phyloP scores from a whole-genome alignment of 352 stramenopile species.

The Globisporangium abappressorium region DNA sequence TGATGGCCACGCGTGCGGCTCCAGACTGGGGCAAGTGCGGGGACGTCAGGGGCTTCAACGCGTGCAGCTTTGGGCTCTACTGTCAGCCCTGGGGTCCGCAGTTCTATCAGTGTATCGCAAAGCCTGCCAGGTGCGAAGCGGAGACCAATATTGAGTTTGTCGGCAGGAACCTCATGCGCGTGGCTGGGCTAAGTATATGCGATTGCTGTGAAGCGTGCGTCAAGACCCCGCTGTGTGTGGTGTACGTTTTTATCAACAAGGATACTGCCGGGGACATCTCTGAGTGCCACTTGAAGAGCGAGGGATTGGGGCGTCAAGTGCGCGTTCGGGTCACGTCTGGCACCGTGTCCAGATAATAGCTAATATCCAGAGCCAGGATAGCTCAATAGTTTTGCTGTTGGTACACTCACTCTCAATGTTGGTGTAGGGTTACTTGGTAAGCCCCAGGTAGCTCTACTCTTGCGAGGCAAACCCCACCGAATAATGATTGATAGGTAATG shows the following conservation, averaged over 20 bases:
- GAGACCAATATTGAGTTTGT: slow-evolving; percentile 1
- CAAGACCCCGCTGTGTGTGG: neutral
- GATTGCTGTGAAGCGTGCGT: neutral
- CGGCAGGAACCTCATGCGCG: neutral
- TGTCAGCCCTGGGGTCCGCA: neutral
- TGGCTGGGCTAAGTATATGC: neutral
- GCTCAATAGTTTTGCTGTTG: neutral
- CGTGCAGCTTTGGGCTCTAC: neutral
- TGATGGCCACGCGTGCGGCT: neutral
- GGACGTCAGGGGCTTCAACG: neutral
- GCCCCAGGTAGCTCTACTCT: no score
- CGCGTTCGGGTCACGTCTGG: neutral
- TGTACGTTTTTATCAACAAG: neutral
- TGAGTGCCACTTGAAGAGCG: no score
- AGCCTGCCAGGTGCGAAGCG: neutral
- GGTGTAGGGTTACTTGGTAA: no score
- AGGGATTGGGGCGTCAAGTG: neutral
- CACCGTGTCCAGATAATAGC: neutral
- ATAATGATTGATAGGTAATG: no score
- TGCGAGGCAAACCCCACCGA: no score
- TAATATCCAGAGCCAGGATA: neutral
- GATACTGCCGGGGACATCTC: neutral
- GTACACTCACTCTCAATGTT: no score
- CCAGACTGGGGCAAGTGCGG: neutral
- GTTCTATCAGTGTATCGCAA: neutral